Percentiles rank a stretch among this genome's conserved stretches.
Conservation (phyloP, 192 early-diverging fungal genomes). For the Coemansia sp. region DNA sequence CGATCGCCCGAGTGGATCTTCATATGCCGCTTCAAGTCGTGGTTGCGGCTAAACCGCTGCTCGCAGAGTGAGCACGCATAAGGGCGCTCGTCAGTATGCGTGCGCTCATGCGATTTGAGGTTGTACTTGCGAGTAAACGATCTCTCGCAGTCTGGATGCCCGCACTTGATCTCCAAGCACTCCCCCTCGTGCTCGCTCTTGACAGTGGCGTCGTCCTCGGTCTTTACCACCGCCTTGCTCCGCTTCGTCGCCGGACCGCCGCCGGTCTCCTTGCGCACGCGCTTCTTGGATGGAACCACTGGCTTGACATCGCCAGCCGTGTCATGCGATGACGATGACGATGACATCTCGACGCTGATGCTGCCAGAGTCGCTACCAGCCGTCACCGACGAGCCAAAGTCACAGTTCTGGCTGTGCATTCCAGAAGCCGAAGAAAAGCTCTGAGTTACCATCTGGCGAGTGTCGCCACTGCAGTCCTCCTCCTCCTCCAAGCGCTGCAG, state of each 20-base stretch:
- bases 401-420: background rate
- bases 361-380: background rate
- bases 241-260: conserved; percentile 9
- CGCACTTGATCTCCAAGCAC: conserved; percentile 54
- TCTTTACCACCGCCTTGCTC: conserved; percentile 10
- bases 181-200: background rate
- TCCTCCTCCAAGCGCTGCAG: conserved; percentile 42
- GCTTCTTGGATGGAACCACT: conserved; percentile 6
- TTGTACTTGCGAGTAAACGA: conserved; percentile 86
- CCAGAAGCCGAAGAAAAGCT: conserved; percentile 5
- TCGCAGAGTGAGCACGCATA: conserved; percentile 67
- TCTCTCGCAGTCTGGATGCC: conserved; percentile 75
- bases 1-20: conserved; percentile 63
- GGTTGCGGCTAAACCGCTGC: conserved; percentile 70
- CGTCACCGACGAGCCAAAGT: background rate
- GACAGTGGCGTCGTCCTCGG: background rate
- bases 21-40: conserved; percentile 75
- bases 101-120: conserved; percentile 77
- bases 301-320: background rate
- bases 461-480: conserved; percentile 26
- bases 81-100: conserved; percentile 74
- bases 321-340: conserved; percentile 8
- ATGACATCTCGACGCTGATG: background rate
- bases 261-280: conserved; percentile 10
- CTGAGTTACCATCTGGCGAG: conserved; percentile 25